These are phyloP conservation scores for Aureobasidium lini DNA, from an alignment of 2,329 filamentous ascomycete genomes.

Conservation along the genomic window DNA sequence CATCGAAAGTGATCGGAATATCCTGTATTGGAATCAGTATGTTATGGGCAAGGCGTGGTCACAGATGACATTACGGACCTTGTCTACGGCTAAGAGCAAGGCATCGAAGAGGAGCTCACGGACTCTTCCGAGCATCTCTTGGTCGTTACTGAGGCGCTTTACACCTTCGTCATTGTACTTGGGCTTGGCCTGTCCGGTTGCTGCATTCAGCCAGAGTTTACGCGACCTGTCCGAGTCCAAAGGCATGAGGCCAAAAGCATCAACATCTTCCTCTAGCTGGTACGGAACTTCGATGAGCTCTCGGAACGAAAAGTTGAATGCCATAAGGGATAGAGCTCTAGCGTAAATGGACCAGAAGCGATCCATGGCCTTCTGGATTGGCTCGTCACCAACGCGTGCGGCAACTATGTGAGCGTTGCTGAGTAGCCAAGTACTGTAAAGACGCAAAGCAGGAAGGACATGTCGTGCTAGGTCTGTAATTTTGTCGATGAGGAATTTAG, in stretches of 20 bases:
- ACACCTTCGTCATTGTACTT: slow-evolving; percentile 44
- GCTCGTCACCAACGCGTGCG: slow-evolving; percentile 46
- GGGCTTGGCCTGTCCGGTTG: slow-evolving; percentile 40
- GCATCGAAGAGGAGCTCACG: slow-evolving; percentile 46
- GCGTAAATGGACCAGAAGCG: slow-evolving; percentile 61
- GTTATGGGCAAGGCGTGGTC: slow-evolving; percentile 18
- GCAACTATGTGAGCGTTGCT: slow-evolving; percentile 48
- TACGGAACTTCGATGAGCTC: slow-evolving; percentile 52
- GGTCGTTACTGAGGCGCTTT: slow-evolving; percentile 48
- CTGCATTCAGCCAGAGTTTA: slow-evolving; percentile 45
- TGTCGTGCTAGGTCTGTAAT: slow-evolving; percentile 53
- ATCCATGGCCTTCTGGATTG: slow-evolving; percentile 50
- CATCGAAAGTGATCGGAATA: slow-evolving; percentile 14
- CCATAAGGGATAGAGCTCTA: slow-evolving; percentile 42
- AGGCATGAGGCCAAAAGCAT: slow-evolving; percentile 58
- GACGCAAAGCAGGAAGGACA: slow-evolving; percentile 55
- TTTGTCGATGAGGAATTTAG: slow-evolving; percentile 38
- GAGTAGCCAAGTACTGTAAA: slow-evolving; percentile 62
- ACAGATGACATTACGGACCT: slow-evolving; percentile 3
- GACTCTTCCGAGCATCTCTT: slow-evolving; percentile 60
- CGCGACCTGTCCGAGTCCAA: slow-evolving; percentile 44
- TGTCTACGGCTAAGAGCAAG: slow-evolving; percentile 41
- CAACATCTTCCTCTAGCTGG: slow-evolving; percentile 60
- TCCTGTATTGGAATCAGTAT: neutral
- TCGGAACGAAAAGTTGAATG: slow-evolving; percentile 51